Conservation (phyloP, 768 basidiomycete genomes). For the Naganishia kalamii region DNA sequence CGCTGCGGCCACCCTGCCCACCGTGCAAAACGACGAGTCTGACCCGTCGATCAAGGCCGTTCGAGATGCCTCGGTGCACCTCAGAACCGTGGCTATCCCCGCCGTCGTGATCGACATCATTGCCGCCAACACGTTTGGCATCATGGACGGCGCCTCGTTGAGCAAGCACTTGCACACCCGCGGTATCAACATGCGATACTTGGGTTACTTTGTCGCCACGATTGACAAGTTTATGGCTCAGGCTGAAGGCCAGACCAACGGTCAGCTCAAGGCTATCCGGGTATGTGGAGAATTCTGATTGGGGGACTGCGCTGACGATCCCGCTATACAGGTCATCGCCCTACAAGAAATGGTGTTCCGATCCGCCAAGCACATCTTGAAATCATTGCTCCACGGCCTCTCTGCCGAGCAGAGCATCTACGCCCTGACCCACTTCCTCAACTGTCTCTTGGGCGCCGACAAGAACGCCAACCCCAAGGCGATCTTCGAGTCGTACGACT, state of each 20-base stretch:
- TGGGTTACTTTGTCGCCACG: constrained; percentile 45
- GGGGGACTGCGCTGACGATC: neutral
- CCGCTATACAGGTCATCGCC: constrained; percentile 34
- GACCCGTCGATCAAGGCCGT: constrained; percentile 49
- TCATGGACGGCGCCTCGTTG: constrained; percentile 48
- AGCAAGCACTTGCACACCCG: constrained; percentile 46
- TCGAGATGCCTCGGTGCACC: constrained; percentile 48
- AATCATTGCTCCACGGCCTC: constrained; percentile 41
- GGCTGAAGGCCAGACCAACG: constrained; percentile 30
- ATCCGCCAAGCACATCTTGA: constrained; percentile 48
- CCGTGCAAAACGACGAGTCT: constrained; percentile 43
- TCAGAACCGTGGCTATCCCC: constrained; percentile 46
- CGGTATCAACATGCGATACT: constrained; percentile 52
- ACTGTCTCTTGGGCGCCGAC: constrained; percentile 49
- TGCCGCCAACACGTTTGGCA: constrained; percentile 34
- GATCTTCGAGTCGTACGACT: constrained; percentile 39
- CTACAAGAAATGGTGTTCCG: constrained; percentile 50
- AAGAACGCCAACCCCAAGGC: constrained; percentile 43
- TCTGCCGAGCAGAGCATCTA: constrained; percentile 41
- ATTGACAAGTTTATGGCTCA: constrained; percentile 39
- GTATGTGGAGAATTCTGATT: constrained; percentile 8
- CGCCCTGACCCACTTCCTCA: constrained; percentile 50
- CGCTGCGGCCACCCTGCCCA: constrained; percentile 25
- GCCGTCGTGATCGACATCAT: constrained; percentile 46
- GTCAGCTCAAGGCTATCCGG: constrained; percentile 39